These are phyloP conservation scores for Entonaema liquescens DNA, from an alignment of 495 filamentous ascomycete genomes.

Conservation along the genomic window DNA sequence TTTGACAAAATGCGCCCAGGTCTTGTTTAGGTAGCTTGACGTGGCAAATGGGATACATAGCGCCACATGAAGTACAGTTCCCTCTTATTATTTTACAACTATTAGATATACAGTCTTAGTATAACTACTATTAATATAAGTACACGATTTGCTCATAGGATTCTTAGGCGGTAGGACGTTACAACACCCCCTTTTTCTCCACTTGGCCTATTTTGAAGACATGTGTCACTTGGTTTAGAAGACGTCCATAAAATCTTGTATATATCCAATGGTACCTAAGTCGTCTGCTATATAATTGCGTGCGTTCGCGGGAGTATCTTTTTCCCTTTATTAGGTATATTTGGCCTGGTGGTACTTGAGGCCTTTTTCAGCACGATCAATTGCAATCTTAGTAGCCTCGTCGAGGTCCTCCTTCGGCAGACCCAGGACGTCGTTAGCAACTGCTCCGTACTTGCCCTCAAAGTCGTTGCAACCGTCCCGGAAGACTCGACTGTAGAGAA, in stretches of 20 bases:
- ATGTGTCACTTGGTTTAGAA: too few relatives aligned
- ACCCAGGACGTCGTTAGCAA: conserved; percentile 61
- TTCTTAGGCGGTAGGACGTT: too few relatives aligned
- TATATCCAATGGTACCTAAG: background rate
- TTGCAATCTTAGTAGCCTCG: conserved; percentile 55
- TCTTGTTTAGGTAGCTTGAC: conserved; percentile 23
- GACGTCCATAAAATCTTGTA: background rate
- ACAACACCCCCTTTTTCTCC: too few relatives aligned
- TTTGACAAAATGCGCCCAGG: conserved; percentile 15
- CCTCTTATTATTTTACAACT: too few relatives aligned
- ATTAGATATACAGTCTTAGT: too few relatives aligned
- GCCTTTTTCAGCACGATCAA: conserved; percentile 43
- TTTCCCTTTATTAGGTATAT: background rate
- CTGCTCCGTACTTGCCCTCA: conserved; percentile 45
- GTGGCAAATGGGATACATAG: background rate
- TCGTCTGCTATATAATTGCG: background rate
- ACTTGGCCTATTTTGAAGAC: too few relatives aligned
- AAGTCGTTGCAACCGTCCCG: conserved; percentile 58
- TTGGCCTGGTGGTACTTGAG: conserved; percentile 25
- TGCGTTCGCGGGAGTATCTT: background rate
- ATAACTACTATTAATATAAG: too few relatives aligned
- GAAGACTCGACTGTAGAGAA: conserved; percentile 63
- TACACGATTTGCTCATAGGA: too few relatives aligned
- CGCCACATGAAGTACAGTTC: too few relatives aligned
- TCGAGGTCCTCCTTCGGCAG: conserved; percentile 66